Evolutionary conservation across 495 filamentous ascomycete species (phyloP).

Genomic region (Xylaria acuta): DNA sequence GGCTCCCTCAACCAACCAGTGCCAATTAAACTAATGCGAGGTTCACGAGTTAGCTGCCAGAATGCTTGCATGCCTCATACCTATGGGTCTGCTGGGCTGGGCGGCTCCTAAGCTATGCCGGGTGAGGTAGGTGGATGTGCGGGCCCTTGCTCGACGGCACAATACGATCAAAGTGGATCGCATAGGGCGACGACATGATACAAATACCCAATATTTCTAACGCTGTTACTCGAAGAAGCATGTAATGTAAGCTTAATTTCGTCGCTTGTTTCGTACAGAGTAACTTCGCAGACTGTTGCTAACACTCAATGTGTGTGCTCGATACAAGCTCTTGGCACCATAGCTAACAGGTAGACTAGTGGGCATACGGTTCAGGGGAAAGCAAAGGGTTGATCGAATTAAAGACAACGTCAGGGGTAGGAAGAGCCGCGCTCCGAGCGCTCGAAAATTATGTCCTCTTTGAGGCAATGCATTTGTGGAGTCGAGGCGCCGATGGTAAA

Average conservation of each 20-base stretch:
- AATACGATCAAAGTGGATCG: constrained; percentile 1
- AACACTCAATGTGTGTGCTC: neutral
- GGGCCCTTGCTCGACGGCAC: neutral
- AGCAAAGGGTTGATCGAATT: neutral
- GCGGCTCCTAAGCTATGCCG: neutral
- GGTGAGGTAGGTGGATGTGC: neutral
- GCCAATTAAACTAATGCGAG: neutral
- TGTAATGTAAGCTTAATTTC: neutral
- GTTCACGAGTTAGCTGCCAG: neutral
- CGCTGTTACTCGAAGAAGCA: neutral
- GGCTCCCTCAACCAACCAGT: neutral
- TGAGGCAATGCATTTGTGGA: neutral
- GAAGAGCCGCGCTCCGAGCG: neutral
- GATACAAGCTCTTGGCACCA: neutral
- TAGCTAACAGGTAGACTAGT: neutral
- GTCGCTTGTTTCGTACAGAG: neutral
- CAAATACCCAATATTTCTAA: neutral
- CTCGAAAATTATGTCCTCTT: neutral
- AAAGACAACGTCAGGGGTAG: neutral
- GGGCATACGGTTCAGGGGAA: neutral
- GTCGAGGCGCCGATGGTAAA: neutral
- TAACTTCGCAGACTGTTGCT: neutral
- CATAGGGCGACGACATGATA: neutral
- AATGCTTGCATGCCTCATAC: neutral
- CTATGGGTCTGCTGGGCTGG: neutral